Conservation (phyloP, 352 stramenopile species). For the Phytopythium litorale region DNA sequence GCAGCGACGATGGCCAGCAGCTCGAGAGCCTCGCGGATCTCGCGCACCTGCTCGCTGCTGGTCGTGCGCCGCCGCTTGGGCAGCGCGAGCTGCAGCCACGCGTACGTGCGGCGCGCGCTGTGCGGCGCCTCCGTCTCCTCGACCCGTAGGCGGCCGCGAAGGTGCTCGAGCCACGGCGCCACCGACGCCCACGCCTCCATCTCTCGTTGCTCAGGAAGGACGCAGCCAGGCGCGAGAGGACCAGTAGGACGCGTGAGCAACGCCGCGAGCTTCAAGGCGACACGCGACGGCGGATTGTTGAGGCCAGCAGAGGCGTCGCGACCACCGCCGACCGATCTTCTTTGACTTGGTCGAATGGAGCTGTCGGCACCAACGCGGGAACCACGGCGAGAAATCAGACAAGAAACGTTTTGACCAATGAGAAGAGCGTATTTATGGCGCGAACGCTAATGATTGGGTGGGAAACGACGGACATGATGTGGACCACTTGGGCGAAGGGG, state of each 20-base stretch:
- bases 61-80: conserved; percentile 25
- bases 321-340: background rate
- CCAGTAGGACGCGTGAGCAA: background rate
- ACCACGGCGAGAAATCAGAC: background rate
- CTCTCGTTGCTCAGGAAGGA: background rate
- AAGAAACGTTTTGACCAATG: background rate
- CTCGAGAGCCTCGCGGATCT: conserved; percentile 25
- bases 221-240: background rate
- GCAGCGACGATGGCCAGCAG: conserved; percentile 23
- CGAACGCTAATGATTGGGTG: background rate
- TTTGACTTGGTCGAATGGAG: background rate
- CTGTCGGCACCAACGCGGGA: background rate
- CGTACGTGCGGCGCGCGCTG: conserved; percentile 5
- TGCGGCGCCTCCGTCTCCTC: conserved; percentile 10
- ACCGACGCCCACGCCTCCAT: conserved; percentile 22
- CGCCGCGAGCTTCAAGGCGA: background rate
- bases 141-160: conserved; percentile 24
- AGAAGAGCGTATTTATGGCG: background rate
- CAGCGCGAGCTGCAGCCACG: conserved; percentile 22
- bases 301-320: background rate
- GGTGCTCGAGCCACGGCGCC: conserved; percentile 26
- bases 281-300: background rate
- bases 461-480: background rate
- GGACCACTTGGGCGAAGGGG: background rate
- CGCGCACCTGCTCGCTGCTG: conserved; percentile 15